A percentile compares a stretch with the other conserved stretches of the same genome.
phyloP scores from a whole-genome alignment of 2,329 filamentous ascomycete species.

The Penicillium decumbens region DNA sequence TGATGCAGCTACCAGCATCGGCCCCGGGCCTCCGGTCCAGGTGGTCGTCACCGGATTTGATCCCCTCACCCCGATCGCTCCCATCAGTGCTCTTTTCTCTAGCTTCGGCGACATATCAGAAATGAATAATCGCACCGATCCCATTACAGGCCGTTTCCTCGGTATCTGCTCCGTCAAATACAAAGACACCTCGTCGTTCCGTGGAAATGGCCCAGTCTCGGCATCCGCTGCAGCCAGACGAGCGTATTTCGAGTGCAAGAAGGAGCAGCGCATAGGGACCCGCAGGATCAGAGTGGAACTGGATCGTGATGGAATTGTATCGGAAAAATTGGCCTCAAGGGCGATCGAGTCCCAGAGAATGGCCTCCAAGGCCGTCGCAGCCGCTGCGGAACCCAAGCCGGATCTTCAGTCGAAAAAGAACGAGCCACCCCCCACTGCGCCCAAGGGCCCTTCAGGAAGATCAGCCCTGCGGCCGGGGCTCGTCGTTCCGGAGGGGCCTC shows the following conservation, averaged over 20 bases:
- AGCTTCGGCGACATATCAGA: slow-evolving; percentile 67
- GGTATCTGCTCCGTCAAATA: slow-evolving; percentile 91
- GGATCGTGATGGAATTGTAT: slow-evolving; percentile 82
- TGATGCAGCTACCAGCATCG: slow-evolving; percentile 77
- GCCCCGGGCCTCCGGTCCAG: slow-evolving; percentile 82
- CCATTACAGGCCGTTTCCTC: slow-evolving; percentile 86
- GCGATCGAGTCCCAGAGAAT: slow-evolving; percentile 64
- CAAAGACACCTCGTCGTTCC: slow-evolving; percentile 60
- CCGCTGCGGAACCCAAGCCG: slow-evolving; percentile 28
- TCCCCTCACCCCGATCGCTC: slow-evolving; percentile 68
- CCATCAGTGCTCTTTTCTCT: slow-evolving; percentile 38
- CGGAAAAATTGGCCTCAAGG: slow-evolving; percentile 70
- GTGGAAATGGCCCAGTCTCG: slow-evolving; percentile 52
- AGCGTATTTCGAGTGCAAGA: slow-evolving; percentile 67
- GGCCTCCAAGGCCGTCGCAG: slow-evolving; percentile 38
- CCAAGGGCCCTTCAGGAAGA: slow-evolving; percentile 71
- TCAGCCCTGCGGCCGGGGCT: slow-evolving; percentile 34
- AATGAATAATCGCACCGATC: slow-evolving; percentile 91
- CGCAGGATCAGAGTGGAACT: slow-evolving; percentile 75
- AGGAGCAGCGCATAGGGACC: slow-evolving; percentile 73
- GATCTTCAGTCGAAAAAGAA: slow-evolving; percentile 45
- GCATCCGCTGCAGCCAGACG: slow-evolving; percentile 76
- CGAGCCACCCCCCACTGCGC: slow-evolving; percentile 75
- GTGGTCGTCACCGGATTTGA: slow-evolving; percentile 96
- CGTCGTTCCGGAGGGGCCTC: slow-evolving; percentile 38